A percentile compares a stretch with the other conserved stretches of the same genome.
Evolutionary conservation across 306 rosid species (phyloP).

Genomic region (Vigna unguiculata): DNA sequence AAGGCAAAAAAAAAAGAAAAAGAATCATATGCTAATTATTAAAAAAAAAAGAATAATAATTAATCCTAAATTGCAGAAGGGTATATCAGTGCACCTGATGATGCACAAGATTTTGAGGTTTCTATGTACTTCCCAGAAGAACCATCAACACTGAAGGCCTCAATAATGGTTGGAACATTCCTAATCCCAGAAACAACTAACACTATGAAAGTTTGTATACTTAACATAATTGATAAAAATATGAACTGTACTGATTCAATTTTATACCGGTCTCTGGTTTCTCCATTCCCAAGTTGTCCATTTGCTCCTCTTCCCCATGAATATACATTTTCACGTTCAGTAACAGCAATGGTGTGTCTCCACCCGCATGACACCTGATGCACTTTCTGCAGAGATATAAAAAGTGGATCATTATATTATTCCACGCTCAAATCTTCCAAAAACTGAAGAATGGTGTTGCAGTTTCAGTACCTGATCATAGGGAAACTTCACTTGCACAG

Average conservation of each 20-base stretch:
- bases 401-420: background rate
- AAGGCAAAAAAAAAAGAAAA: background rate
- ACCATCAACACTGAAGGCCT: constrained; percentile 81
- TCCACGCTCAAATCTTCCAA: background rate
- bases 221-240: too few relatives aligned
- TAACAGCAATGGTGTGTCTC: constrained; percentile 88
- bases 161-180: constrained; percentile 76
- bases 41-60: background rate
- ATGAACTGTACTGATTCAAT: too few relatives aligned
- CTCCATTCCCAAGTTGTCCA: constrained; percentile 97
- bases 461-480: constrained; percentile 62
- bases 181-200: constrained; percentile 50
- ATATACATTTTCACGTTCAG: constrained; percentile 75
- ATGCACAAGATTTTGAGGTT: constrained; percentile 64
- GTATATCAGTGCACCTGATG: constrained; percentile 60
- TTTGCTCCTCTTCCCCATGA: constrained; percentile 99
- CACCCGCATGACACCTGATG: constrained; percentile 82
- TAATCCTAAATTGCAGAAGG: constrained; percentile 10
- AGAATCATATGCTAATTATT: constrained; percentile 10
- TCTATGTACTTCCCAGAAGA: constrained; percentile 62
- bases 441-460: constrained; percentile 26
- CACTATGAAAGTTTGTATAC: too few relatives aligned
- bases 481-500: constrained; percentile 74
- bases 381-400: constrained; percentile 61
- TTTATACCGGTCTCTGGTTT: constrained; percentile 49